Conservation (phyloP, 345 rosid species). For the Lepidium africanum region DNA sequence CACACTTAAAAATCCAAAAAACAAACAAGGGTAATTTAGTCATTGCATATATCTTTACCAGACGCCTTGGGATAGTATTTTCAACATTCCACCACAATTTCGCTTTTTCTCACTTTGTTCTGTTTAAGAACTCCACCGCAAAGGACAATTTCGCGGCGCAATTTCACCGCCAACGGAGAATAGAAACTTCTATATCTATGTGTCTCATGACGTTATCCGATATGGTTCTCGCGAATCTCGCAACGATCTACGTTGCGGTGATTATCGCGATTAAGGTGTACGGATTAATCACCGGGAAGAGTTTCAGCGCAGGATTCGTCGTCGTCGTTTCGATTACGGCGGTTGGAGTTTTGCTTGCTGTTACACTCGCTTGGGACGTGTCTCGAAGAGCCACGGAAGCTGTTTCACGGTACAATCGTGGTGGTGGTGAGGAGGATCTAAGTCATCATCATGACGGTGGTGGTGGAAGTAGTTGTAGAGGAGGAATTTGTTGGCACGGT, state of each 20-base stretch:
- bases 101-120: not conserved
- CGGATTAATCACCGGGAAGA: constrained; percentile 52
- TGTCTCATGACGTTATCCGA: constrained; percentile 72
- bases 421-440: constrained; percentile 13
- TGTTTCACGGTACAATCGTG: constrained; percentile 38
- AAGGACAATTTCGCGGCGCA: not conserved
- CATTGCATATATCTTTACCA: not conserved
- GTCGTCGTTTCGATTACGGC: constrained; percentile 55
- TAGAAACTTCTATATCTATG: not conserved
- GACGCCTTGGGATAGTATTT: not conserved
- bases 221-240: constrained; percentile 70
- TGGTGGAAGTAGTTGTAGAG: constrained; percentile 65
- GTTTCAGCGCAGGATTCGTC: constrained; percentile 63
- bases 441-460: constrained; percentile 46
- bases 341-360: constrained; percentile 57
- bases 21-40: not conserved
- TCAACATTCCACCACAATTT: constrained; percentile 1
- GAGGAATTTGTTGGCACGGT: constrained; percentile 99
- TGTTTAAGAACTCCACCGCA: not conserved
- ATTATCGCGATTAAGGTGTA: constrained; percentile 65
- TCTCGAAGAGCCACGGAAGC: constrained; percentile 68
- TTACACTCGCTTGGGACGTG: constrained; percentile 83
- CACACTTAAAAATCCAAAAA: not conserved
- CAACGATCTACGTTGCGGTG: constrained; percentile 76
- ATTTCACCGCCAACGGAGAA: not conserved